Conservation (phyloP, 306 rosid species). For the Clitoria ternatea region DNA sequence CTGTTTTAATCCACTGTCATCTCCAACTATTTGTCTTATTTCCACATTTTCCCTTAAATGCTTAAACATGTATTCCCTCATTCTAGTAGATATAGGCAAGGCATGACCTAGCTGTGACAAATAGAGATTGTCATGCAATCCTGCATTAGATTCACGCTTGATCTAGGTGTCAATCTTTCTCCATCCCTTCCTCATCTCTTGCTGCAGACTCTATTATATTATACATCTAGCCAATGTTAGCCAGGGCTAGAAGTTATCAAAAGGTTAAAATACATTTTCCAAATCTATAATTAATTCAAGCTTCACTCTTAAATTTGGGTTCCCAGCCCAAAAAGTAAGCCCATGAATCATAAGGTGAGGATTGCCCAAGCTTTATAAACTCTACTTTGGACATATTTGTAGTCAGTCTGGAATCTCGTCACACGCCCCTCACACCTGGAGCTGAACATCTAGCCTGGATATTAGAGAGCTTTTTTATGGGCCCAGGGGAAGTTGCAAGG, state of each 20-base stretch:
- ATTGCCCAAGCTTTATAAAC: no score
- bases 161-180: background rate
- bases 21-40: background rate
- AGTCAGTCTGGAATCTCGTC: no score
- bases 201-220: background rate
- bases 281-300: background rate
- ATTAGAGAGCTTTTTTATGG: no score
- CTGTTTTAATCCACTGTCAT: background rate
- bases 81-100: constrained; percentile 5
- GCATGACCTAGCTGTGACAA: background rate
- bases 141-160: constrained; percentile 15
- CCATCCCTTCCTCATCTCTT: background rate
- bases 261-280: background rate
- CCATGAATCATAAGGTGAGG: no score
- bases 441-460: no score
- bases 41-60: background rate
- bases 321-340: no score
- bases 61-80: background rate
- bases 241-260: background rate
- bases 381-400: no score
- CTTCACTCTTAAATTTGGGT: no score
- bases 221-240: background rate
- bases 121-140: background rate
- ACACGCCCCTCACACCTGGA: no score
- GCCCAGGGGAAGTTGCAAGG: no score